Conservation (phyloP, 768 basidiomycete species). For the Pholiota microspora region DNA sequence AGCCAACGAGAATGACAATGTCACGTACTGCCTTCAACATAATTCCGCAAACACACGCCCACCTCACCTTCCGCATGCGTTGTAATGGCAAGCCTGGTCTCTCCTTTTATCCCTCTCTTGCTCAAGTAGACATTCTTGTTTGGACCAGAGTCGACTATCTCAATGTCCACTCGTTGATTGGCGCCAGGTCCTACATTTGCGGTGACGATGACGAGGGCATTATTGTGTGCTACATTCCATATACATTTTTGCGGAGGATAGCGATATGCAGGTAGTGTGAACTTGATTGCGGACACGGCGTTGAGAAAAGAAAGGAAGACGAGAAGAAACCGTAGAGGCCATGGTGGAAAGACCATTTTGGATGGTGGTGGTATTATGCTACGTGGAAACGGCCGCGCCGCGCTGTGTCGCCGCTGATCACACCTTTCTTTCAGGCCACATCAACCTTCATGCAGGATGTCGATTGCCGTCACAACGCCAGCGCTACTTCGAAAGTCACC, state of each 20-base stretch:
- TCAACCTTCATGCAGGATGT: too few relatives aligned
- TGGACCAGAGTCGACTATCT: constrained; percentile 87
- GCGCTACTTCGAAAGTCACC: too few relatives aligned
- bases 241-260: constrained; percentile 84
- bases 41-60: constrained; percentile 92
- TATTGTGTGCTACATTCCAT: constrained; percentile 89
- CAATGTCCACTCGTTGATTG: constrained; percentile 86
- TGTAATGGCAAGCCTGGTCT: constrained; percentile 92
- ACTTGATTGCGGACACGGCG: constrained; percentile 72
- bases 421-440: neutral
- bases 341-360: constrained; percentile 17
- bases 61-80: constrained; percentile 92
- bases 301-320: constrained; percentile 29
- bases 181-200: constrained; percentile 82
- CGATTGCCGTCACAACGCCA: too few relatives aligned
- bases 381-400: constrained; percentile 2
- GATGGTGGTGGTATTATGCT: constrained; percentile 6
- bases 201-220: constrained; percentile 92
- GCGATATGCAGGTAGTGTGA: constrained; percentile 67
- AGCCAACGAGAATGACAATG: neutral
- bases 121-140: constrained; percentile 87
- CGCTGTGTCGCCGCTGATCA: neutral
- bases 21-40: constrained; percentile 58
- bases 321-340: constrained; percentile 19
- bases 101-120: constrained; percentile 84